A percentile compares a stretch with the other conserved stretches of the same genome.
These are phyloP conservation scores for Xylaria nigripes DNA, from an alignment of 495 filamentous ascomycete genomes.

Conservation along the genomic window DNA sequence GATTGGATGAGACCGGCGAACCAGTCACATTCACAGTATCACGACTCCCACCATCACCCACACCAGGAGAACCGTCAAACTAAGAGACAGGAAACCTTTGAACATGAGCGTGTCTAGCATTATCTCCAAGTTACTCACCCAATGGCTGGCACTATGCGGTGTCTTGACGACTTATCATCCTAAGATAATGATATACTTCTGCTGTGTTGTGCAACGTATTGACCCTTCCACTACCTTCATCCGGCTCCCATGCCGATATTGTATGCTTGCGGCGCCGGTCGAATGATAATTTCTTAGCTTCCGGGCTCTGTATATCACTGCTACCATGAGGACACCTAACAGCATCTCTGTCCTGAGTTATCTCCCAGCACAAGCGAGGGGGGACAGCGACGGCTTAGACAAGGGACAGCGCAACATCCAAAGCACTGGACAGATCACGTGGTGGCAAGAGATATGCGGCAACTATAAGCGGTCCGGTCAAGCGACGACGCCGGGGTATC, in stretches of 20 bases:
- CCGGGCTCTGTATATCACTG: not conserved
- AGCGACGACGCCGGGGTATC: constrained; percentile 8
- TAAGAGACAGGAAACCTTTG: not conserved
- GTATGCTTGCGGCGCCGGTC: not conserved
- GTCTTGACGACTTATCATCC: not conserved
- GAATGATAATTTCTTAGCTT: not conserved
- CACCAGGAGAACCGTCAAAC: constrained; percentile 3
- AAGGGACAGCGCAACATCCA: not conserved
- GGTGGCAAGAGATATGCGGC: not conserved
- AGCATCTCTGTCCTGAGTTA: no score
- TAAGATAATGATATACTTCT: not conserved
- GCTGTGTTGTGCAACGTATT: constrained; percentile 9
- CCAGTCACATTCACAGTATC: constrained; percentile 6
- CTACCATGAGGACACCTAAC: no score
- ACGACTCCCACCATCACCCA: constrained; percentile 2
- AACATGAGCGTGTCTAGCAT: not conserved
- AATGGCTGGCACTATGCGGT: not conserved
- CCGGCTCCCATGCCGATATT: constrained; percentile 1
- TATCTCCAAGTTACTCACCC: not conserved
- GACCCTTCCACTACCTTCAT: constrained; percentile 2
- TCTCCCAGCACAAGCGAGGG: not conserved
- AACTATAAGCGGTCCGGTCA: constrained; percentile 2
- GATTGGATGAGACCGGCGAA: not conserved
- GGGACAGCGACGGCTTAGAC: not conserved
- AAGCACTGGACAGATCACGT: not conserved